phyloP scores from a whole-genome alignment of 257 asterid genomes.

The Salvia rosmarinus region DNA sequence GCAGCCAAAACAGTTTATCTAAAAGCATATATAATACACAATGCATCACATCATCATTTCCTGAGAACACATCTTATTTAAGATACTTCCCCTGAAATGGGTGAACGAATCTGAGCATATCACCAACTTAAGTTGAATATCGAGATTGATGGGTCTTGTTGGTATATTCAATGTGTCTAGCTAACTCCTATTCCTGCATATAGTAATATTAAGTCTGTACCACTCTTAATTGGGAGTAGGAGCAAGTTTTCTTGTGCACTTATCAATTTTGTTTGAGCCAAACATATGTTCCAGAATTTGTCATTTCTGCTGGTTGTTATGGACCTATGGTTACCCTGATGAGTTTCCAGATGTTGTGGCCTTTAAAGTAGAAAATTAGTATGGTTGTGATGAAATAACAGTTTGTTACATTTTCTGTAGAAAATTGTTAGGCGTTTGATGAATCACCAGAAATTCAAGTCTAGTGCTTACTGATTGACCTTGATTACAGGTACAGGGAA shows the following conservation, averaged over 20 bases:
- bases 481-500: conserved; percentile 91
- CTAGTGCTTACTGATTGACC: conserved; percentile 28
- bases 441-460: conserved; percentile 17
- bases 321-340: not conserved
- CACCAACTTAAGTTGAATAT: not conserved
- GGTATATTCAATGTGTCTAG: conserved; percentile 9
- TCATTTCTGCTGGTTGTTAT: not conserved
- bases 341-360: not conserved
- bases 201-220: conserved; percentile 1
- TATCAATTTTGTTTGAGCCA: not conserved
- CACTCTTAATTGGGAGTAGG: conserved; percentile 9
- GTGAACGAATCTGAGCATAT: not conserved
- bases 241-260: not conserved
- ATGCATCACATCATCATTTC: conserved; percentile 1
- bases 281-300: conserved; percentile 10
- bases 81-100: not conserved
- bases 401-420: not conserved
- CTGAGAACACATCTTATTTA: not conserved
- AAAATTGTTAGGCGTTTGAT: not conserved
- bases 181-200: conserved; percentile 4
- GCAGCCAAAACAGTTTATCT: not conserved
- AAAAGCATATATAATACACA: not conserved
- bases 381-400: not conserved
- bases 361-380: not conserved
- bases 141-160: not conserved